phyloP scores from a whole-genome alignment of 352 stramenopile species.

The Globisporangium okanoganense region DNA sequence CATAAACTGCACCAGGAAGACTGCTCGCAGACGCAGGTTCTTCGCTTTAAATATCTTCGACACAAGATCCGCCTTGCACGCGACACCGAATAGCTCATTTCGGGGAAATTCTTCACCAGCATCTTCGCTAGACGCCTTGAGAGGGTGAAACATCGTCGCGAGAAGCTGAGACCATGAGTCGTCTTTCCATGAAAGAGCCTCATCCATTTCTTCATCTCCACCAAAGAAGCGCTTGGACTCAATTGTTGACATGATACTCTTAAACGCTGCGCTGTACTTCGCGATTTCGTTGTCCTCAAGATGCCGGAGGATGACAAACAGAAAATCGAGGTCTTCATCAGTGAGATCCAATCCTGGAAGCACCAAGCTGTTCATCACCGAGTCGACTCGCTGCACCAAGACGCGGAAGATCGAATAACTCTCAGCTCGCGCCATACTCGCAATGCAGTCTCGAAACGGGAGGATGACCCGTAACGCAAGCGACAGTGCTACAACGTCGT shows the following conservation, averaged over 20 bases:
- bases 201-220: constrained; percentile 5
- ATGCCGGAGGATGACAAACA: constrained; percentile 39
- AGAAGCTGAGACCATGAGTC: constrained; percentile 13
- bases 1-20: constrained; percentile 41
- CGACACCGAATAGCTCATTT: constrained; percentile 4
- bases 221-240: constrained; percentile 27
- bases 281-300: constrained; percentile 44
- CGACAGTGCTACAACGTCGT: constrained; percentile 28
- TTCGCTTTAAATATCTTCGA: constrained; percentile 22
- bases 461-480: constrained; percentile 37
- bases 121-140: constrained; percentile 20
- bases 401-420: constrained; percentile 34
- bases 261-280: constrained; percentile 36
- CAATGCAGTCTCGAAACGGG: constrained; percentile 43
- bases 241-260: constrained; percentile 37
- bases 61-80: constrained; percentile 3
- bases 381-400: constrained; percentile 45
- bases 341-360: constrained; percentile 24
- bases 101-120: not conserved
- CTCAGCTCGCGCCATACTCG: constrained; percentile 30
- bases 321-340: constrained; percentile 37
- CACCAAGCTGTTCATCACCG: constrained; percentile 32
- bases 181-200: not conserved
- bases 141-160: constrained; percentile 27
- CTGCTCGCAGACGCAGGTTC: constrained; percentile 21